These are phyloP conservation scores for Biscogniauxia mediterranea DNA, from an alignment of 2,329 filamentous ascomycete genomes.

Conservation along the genomic window DNA sequence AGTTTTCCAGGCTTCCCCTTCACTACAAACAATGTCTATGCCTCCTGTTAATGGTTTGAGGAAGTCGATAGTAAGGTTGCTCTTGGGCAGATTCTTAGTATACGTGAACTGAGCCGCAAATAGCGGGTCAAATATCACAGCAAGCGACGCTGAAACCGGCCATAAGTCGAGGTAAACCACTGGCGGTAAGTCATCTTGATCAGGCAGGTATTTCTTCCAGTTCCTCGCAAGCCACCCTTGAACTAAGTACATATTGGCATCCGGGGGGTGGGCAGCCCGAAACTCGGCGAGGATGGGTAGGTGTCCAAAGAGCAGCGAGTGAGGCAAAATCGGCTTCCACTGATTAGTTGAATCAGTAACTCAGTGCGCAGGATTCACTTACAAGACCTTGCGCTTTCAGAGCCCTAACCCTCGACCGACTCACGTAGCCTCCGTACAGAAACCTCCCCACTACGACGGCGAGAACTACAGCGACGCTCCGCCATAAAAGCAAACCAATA, in stretches of 20 bases:
- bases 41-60: slow-evolving; percentile 32
- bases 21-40: slow-evolving; percentile 32
- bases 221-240: slow-evolving; percentile 27
- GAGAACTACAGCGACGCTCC: slow-evolving; percentile 19
- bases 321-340: slow-evolving; percentile 26
- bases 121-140: slow-evolving; percentile 21
- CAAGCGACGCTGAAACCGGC: slow-evolving; percentile 22
- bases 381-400: slow-evolving; percentile 28
- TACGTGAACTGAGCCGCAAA: slow-evolving; percentile 25
- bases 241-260: slow-evolving; percentile 27
- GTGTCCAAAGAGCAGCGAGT: slow-evolving; percentile 29
- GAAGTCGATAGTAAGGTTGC: slow-evolving; percentile 7
- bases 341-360: slow-evolving; percentile 10
- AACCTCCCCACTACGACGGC: slow-evolving; percentile 17
- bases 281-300: slow-evolving; percentile 25
- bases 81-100: slow-evolving; percentile 24
- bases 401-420: slow-evolving; percentile 17
- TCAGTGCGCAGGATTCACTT: slow-evolving; percentile 10
- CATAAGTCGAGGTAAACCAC: slow-evolving; percentile 31
- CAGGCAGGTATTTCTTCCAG: slow-evolving; percentile 26
- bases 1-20: slow-evolving; percentile 34
- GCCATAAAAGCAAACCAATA: slow-evolving; percentile 12
- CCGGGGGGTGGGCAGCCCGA: slow-evolving; percentile 21
- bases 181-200: slow-evolving; percentile 21
- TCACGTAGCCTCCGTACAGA: slow-evolving; percentile 24